Base-by-base conservation (phyloP, 2,329 filamentous ascomycete species). In the Fusarium sp. region DNA sequence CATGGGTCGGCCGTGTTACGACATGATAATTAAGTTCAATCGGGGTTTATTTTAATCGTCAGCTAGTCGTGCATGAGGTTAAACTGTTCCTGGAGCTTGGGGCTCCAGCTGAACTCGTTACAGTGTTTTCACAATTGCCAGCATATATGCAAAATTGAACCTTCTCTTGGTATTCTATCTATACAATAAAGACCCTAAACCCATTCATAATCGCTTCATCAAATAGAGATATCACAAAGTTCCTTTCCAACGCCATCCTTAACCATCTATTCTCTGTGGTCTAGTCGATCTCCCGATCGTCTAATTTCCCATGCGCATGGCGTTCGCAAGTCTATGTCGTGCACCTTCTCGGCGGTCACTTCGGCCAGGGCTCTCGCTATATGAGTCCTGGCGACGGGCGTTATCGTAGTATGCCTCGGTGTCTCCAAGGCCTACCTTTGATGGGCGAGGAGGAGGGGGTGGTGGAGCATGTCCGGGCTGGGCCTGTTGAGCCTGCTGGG, bases 381-480 rank as follows among this genome's bases (percentile, higher is more conserved):
- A 74, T 3, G 68, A 68, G 2, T 74, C 71, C 7, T 67, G 53
- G 23, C 70, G 62, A 17, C 57, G 65, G 15, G 66, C 57, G 4
- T 69, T 44, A 15, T 79, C 76, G 27, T 78, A 77, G 55, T 75
- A 79, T 2, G 71, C 62, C 56, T 79, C 77, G 3, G 71, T 48
- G 22, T 80, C 77, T n/a, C 77, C 76, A 15, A 78, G 62, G 43
- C 75, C 76, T 20, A 79, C 73, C 70, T 80, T 80, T 45, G 76
- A 76, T 6, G 78, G 78, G 5, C 78, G 76, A 4, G 78, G 78
- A 7, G 78, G 78, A 1, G 78, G 78, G 4, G 78, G 78, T 3
- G 78, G 76, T 32, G 78, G 74, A 50, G 75, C 71, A 14, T 70
- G 64, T 20, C 65, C 70, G 20, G 70, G 62, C 32, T 70, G 65